Conservation (phyloP, 331 rosid genomes). For the Arachis monticola region DNA sequence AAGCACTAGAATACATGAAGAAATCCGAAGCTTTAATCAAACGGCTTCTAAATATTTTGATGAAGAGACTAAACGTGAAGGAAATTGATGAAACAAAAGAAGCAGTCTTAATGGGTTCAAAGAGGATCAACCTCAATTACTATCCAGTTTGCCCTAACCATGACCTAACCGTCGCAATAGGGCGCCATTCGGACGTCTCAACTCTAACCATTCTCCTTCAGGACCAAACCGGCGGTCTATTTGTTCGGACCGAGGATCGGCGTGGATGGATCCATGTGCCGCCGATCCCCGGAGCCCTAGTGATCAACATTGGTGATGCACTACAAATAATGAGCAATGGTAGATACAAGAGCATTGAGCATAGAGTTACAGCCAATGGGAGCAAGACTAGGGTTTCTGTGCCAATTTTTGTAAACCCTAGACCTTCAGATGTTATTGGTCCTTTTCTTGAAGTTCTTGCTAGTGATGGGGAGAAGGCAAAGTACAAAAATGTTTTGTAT, state of each 20-base stretch:
- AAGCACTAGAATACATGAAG: conserved; percentile 55
- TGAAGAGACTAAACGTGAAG: conserved; percentile 47
- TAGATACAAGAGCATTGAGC: conserved; percentile 58
- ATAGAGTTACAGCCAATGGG: conserved; percentile 58
- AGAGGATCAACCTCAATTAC: conserved; percentile 52
- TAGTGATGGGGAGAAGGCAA: conserved; percentile 35
- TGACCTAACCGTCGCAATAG: conserved; percentile 50
- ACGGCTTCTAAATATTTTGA: conserved; percentile 40
- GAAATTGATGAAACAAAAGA: conserved; percentile 44
- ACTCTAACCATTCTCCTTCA: conserved; percentile 64
- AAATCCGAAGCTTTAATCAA: conserved; percentile 34
- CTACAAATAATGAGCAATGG: conserved; percentile 64
- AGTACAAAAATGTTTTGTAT: conserved; percentile 53
- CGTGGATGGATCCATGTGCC: conserved; percentile 53
- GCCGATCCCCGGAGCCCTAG: conserved; percentile 51
- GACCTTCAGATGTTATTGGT: conserved; percentile 42
- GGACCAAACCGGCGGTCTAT: conserved; percentile 63
- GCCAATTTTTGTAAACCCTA: conserved; percentile 61
- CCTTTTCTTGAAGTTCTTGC: conserved; percentile 55
- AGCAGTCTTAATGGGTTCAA: conserved; percentile 52
- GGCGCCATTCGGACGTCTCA: conserved; percentile 64
- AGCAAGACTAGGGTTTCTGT: conserved; percentile 49
- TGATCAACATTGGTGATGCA: conserved; percentile 42
- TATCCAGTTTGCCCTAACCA: conserved; percentile 60
- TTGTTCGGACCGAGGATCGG: conserved; percentile 18